Percentiles rank a stretch among this genome's conserved stretches.
Conservation (phyloP, 148 eudicot genomes). For the Diospyros kaki region DNA sequence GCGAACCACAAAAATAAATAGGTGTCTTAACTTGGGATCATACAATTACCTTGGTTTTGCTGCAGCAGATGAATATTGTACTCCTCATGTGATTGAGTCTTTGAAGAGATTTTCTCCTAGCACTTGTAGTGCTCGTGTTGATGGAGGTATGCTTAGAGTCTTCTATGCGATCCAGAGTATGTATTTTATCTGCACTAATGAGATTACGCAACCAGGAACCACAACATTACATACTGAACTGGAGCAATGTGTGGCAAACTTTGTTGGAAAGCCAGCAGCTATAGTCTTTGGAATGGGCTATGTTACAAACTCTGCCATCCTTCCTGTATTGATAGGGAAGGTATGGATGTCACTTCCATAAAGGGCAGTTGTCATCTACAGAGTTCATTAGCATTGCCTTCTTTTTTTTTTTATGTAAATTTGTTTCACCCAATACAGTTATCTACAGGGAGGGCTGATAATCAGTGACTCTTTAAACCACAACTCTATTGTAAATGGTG, state of each 20-base stretch:
- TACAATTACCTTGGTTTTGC: constrained; percentile 99
- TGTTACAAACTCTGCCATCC: constrained; percentile 89
- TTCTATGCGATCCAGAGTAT: neutral
- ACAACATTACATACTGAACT: constrained; percentile 67
- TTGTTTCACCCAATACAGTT: constrained; percentile 1
- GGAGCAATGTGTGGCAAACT: constrained; percentile 83
- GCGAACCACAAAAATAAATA: constrained; percentile 62
- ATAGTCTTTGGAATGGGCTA: constrained; percentile 94
- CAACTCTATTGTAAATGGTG: constrained; percentile 94
- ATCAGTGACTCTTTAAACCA: constrained; percentile 97
- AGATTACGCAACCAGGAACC: constrained; percentile 52
- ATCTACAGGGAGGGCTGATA: constrained; percentile 83
- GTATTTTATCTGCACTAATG: constrained; percentile 16
- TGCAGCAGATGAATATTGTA: constrained; percentile 94
- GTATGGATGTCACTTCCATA: constrained; percentile 27
- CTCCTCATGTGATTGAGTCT: constrained; percentile 78
- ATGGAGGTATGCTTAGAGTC: constrained; percentile 62
- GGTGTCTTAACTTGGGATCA: constrained; percentile 93
- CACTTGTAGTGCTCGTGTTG: constrained; percentile 84
- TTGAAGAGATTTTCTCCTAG: constrained; percentile 69
- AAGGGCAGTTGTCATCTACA: neutral
- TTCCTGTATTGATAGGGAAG: constrained; percentile 89
- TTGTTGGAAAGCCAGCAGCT: constrained; percentile 90
- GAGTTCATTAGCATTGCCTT: neutral
- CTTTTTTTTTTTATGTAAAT: neutral